Evolutionary conservation across 192 early-diverging fungal species (phyloP).

Genomic region (Umbelopsis isabellina): DNA sequence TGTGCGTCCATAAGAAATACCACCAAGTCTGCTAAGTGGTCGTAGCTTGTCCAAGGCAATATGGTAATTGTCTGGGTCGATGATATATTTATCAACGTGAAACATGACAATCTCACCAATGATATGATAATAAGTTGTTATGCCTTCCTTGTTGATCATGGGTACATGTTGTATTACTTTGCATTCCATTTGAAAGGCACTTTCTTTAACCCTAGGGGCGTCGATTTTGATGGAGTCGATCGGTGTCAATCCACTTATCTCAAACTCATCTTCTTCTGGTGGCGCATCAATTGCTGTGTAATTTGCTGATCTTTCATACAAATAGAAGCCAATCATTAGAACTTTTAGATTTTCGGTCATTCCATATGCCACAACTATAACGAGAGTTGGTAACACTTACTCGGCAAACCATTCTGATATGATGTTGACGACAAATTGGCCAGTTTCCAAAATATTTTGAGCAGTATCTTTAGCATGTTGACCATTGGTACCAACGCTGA

Average conservation of each 20-base stretch:
- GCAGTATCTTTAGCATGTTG: slow-evolving; percentile 49
- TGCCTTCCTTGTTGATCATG: slow-evolving; percentile 36
- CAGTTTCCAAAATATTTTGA: slow-evolving; percentile 44
- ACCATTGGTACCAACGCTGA: slow-evolving; percentile 21
- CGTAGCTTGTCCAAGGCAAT: slow-evolving; percentile 38
- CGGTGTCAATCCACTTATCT: slow-evolving; percentile 42
- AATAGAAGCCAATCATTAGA: not conserved
- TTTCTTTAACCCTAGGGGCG: slow-evolving; percentile 40
- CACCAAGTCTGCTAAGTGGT: slow-evolving; percentile 46
- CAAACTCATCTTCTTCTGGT: slow-evolving; percentile 35
- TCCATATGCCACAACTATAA: not conserved
- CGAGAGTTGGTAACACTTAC: not conserved
- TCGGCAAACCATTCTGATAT: slow-evolving; percentile 52
- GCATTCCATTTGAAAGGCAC: slow-evolving; percentile 49
- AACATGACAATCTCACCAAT: slow-evolving; percentile 45
- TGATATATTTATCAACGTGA: slow-evolving; percentile 41
- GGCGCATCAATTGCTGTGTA: slow-evolving; percentile 49
- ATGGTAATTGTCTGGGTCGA: slow-evolving; percentile 29
- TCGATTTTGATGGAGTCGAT: slow-evolving; percentile 32
- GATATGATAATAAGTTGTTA: slow-evolving; percentile 39
- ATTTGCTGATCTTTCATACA: slow-evolving; percentile 39
- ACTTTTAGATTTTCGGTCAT: not conserved
- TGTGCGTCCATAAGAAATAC: slow-evolving; percentile 44
- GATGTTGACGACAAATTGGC: slow-evolving; percentile 55
- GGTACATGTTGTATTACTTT: slow-evolving; percentile 39